Base-by-base conservation (phyloP, 2,329 filamentous ascomycete species). In the Trichoderma afroharzianum region DNA sequence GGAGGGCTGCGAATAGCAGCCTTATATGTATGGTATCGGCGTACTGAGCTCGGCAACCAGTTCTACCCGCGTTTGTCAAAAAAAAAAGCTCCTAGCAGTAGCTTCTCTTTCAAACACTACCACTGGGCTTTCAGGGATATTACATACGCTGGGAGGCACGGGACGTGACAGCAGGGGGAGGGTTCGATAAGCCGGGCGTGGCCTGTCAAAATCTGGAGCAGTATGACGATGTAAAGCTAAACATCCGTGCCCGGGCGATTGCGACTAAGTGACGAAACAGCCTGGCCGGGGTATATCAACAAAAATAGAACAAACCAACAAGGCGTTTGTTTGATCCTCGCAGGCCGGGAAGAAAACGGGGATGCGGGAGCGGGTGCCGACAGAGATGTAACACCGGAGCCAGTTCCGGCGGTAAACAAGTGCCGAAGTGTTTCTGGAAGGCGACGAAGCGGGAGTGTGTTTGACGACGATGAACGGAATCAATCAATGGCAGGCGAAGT, bases 301-400 rank as follows among this genome's bases (percentile, higher is more conserved):
- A 58, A 58, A 70, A 70, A 70, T 63, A 70, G 68, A 58, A 70
- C 33, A 55, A 63, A 39, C 50, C 59, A 57, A 58, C 32, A 24
- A 43, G 39, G 18, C 58, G 47, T 63, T 70, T 70, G 68, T 63
- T 70, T 70, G 68, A 63, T 32, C 18, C 24, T 26, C 32, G 15
- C 32, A 32, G 62, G 68, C 32, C 47, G 62, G 68, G 21, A 63
- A 12, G 24, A 43, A 50, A 47, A 71, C 61, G 24, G 68, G 50
- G 47, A 36, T 47, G n/a, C 50, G 59, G 24, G 32, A 24, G 59
- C 58, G 59, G 68, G 21, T 63, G 59, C 39, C 58, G 59, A 57
- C 43, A 55, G 68, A 28, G 47, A 47, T 61, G 67, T 30, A 70
- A 70, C 57, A 12, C 67, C 67, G 67, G 67, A 53, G 43, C 24